Conservation (phyloP, 805 yeast species). For the Saccharomycopsis capsularis region DNA sequence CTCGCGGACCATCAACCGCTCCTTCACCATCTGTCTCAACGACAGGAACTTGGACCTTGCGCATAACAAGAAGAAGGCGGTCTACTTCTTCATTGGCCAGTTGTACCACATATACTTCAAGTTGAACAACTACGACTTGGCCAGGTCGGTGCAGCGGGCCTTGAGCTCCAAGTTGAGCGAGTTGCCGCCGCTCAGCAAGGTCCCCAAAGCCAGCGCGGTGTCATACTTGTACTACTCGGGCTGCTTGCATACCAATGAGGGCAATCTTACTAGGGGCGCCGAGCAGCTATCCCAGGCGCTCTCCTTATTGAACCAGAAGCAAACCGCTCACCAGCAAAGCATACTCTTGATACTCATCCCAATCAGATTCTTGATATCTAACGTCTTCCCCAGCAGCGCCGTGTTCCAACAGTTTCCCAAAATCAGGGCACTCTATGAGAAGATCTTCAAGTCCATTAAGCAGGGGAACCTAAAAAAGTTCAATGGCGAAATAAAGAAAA, state of each 20-base stretch:
- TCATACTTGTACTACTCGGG: slow-evolving; percentile 67
- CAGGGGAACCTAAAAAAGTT: slow-evolving; percentile 52
- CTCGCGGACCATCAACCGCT: slow-evolving; percentile 59
- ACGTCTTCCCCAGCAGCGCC: slow-evolving; percentile 38
- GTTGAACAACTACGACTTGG: slow-evolving; percentile 61
- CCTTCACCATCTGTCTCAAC: slow-evolving; percentile 70
- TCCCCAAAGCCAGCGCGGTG: slow-evolving; percentile 47
- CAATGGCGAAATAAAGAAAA: slow-evolving; percentile 37
- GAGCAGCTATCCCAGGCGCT: slow-evolving; percentile 45
- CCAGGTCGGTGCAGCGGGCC: slow-evolving; percentile 68
- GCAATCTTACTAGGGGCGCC: slow-evolving; percentile 47
- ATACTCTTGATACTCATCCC: slow-evolving; percentile 62
- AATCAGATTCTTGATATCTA: slow-evolving; percentile 43
- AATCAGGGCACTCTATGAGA: slow-evolving; percentile 36
- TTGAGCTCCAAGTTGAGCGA: slow-evolving; percentile 45
- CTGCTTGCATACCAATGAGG: slow-evolving; percentile 56
- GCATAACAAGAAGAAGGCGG: slow-evolving; percentile 51
- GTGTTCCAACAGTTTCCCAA: slow-evolving; percentile 33
- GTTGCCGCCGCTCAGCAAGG: slow-evolving; percentile 42
- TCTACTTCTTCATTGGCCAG: slow-evolving; percentile 63
- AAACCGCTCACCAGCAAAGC: slow-evolving; percentile 21
- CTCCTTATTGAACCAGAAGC: background rate
- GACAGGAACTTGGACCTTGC: slow-evolving; percentile 55
- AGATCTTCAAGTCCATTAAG: slow-evolving; percentile 41
- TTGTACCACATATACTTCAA: slow-evolving; percentile 64